phyloP scores from a whole-genome alignment of 176 grass and related monocot genomes.

The Oryza officinalis region DNA sequence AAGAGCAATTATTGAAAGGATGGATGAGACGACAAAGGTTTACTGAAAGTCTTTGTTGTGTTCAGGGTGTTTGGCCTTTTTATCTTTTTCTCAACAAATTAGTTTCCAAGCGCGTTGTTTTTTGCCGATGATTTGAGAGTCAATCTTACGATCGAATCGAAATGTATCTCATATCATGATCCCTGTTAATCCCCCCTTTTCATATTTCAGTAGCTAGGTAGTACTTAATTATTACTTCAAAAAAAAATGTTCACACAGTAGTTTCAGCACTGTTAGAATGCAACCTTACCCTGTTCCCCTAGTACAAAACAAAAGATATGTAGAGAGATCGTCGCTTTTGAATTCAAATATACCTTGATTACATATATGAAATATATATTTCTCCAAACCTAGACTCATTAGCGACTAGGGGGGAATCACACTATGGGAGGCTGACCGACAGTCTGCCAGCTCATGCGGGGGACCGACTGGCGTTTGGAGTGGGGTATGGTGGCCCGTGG shows the following conservation, averaged over 20 bases:
- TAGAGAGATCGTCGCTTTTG: no score
- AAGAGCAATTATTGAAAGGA: constrained; percentile 3
- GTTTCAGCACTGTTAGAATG: not conserved
- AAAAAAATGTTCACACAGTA: no score
- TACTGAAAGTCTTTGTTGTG: not conserved
- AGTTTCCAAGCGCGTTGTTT: not conserved
- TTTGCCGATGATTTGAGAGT: not conserved
- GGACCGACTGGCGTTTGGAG: no score
- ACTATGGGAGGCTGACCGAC: no score
- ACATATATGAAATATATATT: no score
- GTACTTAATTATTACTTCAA: no score
- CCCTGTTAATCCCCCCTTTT: not conserved
- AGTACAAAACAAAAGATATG: not conserved
- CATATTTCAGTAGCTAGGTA: no score
- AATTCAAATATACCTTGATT: no score
- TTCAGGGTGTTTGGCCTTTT: not conserved
- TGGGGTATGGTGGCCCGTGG: no score
- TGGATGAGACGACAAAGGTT: not conserved
- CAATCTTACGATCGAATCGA: not conserved
- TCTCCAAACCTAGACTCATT: no score
- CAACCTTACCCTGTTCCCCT: not conserved
- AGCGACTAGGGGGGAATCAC: no score
- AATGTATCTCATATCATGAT: not conserved
- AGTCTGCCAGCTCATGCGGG: no score
- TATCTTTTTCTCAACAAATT: not conserved